phyloP scores from a whole-genome alignment of 352 stramenopile genomes.

The Phytophthora melonis region DNA sequence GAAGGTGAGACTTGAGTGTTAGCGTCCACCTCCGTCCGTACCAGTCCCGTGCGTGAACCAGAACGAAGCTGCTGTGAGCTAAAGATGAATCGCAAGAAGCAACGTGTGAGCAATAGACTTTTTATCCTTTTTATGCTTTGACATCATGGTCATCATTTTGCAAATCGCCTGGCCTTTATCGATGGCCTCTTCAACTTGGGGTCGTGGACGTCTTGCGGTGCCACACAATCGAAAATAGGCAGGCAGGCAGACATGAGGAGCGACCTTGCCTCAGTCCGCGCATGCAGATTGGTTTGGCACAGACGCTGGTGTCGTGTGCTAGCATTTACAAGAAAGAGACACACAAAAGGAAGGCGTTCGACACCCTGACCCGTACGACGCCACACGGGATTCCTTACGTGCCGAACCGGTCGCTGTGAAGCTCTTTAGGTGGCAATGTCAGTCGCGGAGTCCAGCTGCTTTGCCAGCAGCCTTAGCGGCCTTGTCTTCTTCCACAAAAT shows the following conservation, averaged over 20 bases:
- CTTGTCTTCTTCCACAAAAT: conserved; percentile 20
- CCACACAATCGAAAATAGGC: neutral
- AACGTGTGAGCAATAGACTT: conserved; percentile 34
- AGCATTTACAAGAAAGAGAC: neutral
- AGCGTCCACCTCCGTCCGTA: neutral
- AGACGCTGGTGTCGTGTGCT: neutral
- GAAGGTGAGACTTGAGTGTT: conserved; percentile 3
- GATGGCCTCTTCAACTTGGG: conserved; percentile 1
- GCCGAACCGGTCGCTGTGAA: conserved; percentile 4
- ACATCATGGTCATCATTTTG: conserved; percentile 24
- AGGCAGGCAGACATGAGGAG: neutral
- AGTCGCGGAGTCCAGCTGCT: conserved; percentile 23
- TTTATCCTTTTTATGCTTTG: conserved; percentile 5
- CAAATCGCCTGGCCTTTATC: conserved; percentile 17
- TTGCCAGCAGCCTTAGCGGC: conserved; percentile 21
- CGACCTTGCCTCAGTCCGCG: conserved; percentile 2
- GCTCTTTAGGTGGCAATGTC: neutral
- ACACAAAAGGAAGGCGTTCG: conserved; percentile 6
- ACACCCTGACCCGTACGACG: conserved; percentile 19
- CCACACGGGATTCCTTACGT: conserved; percentile 19
- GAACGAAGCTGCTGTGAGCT: conserved; percentile 13
- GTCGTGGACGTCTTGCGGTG: neutral
- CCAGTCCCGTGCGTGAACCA: conserved; percentile 17
- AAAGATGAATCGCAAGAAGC: conserved; percentile 22
- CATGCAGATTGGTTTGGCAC: neutral